Evolutionary conservation across 176 grass and related monocot genomes (phyloP).

Genomic region (Thinopyrum elongatum): DNA sequence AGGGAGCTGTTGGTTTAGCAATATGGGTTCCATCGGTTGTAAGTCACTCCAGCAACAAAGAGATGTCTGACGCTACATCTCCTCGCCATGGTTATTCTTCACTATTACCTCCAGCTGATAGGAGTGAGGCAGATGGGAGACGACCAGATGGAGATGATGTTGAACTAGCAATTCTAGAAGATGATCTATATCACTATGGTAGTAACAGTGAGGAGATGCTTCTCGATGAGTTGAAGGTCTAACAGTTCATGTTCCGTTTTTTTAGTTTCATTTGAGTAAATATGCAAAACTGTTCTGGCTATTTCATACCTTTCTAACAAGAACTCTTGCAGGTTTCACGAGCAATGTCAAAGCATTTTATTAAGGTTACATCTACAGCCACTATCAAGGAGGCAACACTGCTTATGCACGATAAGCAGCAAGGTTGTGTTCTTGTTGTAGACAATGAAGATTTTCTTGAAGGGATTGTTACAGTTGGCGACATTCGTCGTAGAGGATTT

Average conservation of each 20-base stretch:
- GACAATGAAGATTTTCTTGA: slow-evolving; percentile 96
- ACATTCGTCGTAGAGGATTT: slow-evolving; percentile 67
- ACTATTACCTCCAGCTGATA: slow-evolving; percentile 53
- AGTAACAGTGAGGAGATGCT: slow-evolving; percentile 77
- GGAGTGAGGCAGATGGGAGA: slow-evolving; percentile 48
- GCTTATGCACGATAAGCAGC: slow-evolving; percentile 86
- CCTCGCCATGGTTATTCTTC: slow-evolving; percentile 79
- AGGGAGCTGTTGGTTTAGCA: slow-evolving; percentile 97
- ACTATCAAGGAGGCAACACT: slow-evolving; percentile 64
- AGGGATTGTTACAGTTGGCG: slow-evolving; percentile 82
- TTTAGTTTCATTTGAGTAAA: slow-evolving; percentile 10
- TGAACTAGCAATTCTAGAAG: slow-evolving; percentile 61
- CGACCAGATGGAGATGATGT: slow-evolving; percentile 55
- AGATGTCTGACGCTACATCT: slow-evolving; percentile 44
- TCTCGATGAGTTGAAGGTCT: slow-evolving; percentile 94
- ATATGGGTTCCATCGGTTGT: slow-evolving; percentile 98
- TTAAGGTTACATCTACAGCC: slow-evolving; percentile 60
- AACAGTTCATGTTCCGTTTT: background rate
- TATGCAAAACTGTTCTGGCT: background rate
- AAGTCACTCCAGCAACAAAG: slow-evolving; percentile 56
- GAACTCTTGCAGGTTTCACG: slow-evolving; percentile 73
- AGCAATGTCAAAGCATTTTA: slow-evolving; percentile 82
- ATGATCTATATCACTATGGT: slow-evolving; percentile 51
- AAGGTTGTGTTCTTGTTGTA: slow-evolving; percentile 88
- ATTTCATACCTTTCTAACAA: slow-evolving; percentile 27